Base-by-base conservation (phyloP, 805 yeast genomes). In the Hanseniaspora occidentalis region DNA sequence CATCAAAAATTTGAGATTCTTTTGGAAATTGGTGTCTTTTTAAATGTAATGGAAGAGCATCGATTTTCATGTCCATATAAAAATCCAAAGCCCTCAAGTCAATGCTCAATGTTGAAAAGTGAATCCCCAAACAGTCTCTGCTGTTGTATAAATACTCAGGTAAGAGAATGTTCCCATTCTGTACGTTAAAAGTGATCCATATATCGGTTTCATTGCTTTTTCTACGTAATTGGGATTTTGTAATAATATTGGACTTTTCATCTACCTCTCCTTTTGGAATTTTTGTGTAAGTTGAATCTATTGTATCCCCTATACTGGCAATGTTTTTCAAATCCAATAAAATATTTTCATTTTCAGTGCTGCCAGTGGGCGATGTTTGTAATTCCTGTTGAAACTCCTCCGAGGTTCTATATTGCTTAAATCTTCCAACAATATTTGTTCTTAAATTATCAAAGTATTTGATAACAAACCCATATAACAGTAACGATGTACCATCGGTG, bases 391-490 rank as follows among this genome's bases (percentile, higher is more conserved):
- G 71, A 48, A 78, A 88, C 54, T 89, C 98, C 46, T 84, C 92
- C 36, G 85, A 69, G 0, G 97, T 92, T 47, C 73, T 77, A 55
- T 92, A 92, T 49, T 78, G 84, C n/a, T 74, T 68, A 45, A 71
- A 69, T 35, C 84, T 92, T 2, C 98, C 98, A 57, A 92, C 83
- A 55, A 92, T 89, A 54, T 92, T 92, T 53, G 84, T 95, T 36
- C 79, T 71, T 37, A 92, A 66, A 13, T 75, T 71, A 65, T 86
- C 74, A 33, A 89, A 63, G 55, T 82, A 85, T 47, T 79, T 74
- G 6, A 85, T 66, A 6, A 86, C 69, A 55, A 75, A 82, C 0
- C 98, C 98, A 54, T 83, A 83, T 35, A 80, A 73, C 37, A 79
- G 70, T 31, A 92, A 53, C 0, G 82, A 75, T 1, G 88, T 74